A percentile compares a stretch with the other conserved stretches of the same genome.
phyloP scores from a whole-genome alignment of 176 grass and related monocot species.

The Musa acuminata region DNA sequence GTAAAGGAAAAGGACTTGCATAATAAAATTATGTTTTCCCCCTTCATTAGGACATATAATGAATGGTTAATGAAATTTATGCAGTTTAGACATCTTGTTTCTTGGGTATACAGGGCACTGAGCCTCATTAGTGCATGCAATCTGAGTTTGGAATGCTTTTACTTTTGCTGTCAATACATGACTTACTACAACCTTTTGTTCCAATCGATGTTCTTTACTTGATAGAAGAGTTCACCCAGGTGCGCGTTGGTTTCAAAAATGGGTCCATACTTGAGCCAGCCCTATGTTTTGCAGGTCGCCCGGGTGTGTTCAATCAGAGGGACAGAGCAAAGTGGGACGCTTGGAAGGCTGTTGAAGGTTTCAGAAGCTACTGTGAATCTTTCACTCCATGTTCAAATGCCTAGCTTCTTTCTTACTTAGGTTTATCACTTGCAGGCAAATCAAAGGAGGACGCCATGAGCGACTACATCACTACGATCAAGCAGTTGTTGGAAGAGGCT shows the following conservation, averaged over 20 bases:
- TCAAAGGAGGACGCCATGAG: constrained; percentile 60
- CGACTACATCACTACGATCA: constrained; percentile 90
- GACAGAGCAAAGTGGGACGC: constrained; percentile 80
- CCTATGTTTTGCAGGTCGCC: constrained; percentile 36
- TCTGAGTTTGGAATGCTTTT: no score
- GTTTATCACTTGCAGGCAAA: constrained; percentile 34
- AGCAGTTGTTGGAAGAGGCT: constrained; percentile 63
- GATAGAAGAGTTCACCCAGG: no score
- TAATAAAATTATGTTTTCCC: neutral
- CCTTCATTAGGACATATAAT: no score
- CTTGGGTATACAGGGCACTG: neutral
- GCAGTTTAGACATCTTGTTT: neutral
- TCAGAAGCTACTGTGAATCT: neutral
- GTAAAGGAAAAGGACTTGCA: neutral
- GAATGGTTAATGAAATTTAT: neutral
- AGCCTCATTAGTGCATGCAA: neutral
- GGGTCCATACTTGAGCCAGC: no score
- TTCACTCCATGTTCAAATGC: neutral
- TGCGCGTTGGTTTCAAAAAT: neutral
- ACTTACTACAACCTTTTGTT: no score
- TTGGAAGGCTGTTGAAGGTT: constrained; percentile 78
- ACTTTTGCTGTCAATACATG: no score
- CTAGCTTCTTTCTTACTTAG: neutral
- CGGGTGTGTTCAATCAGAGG: constrained; percentile 50
- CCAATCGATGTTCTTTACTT: no score